These are phyloP conservation scores for Globisporangium spinosum DNA, from an alignment of 352 stramenopile species.

Conservation along the genomic window DNA sequence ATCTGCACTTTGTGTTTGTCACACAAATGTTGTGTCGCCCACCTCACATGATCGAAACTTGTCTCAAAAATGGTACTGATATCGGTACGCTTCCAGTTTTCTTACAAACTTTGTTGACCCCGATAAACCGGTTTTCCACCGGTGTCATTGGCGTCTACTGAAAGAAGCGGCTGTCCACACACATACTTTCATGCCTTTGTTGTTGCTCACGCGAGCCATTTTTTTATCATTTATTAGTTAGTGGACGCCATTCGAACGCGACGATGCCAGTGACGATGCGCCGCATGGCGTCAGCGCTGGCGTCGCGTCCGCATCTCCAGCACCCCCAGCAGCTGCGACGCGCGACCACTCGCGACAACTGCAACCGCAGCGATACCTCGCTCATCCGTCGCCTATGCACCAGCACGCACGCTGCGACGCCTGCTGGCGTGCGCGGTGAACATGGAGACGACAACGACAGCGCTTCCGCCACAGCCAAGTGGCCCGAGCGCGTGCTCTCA, in stretches of 20 bases:
- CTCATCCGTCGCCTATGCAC: background rate
- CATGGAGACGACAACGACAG: background rate
- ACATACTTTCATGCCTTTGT: background rate
- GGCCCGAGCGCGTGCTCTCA: conserved; percentile 85
- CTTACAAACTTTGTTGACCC: background rate
- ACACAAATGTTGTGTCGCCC: background rate
- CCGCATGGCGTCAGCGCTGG: conserved; percentile 8
- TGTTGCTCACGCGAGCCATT: background rate
- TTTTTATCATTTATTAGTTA: background rate
- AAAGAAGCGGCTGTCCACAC: background rate
- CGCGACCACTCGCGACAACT: background rate
- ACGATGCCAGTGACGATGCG: background rate
- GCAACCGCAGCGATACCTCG: background rate
- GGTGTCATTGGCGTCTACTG: background rate
- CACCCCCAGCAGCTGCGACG: background rate
- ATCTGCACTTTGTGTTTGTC: background rate
- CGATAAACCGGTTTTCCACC: background rate
- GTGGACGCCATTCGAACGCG: background rate
- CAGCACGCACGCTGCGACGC: background rate
- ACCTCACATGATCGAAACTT: background rate
- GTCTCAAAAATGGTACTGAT: background rate
- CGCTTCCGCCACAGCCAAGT: background rate
- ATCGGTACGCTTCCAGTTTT: background rate
- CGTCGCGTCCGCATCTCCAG: background rate
- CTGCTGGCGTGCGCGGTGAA: conserved; percentile 1